These are phyloP conservation scores for Lotus japonicus DNA, from an alignment of 306 rosid genomes.

Conservation along the genomic window DNA sequence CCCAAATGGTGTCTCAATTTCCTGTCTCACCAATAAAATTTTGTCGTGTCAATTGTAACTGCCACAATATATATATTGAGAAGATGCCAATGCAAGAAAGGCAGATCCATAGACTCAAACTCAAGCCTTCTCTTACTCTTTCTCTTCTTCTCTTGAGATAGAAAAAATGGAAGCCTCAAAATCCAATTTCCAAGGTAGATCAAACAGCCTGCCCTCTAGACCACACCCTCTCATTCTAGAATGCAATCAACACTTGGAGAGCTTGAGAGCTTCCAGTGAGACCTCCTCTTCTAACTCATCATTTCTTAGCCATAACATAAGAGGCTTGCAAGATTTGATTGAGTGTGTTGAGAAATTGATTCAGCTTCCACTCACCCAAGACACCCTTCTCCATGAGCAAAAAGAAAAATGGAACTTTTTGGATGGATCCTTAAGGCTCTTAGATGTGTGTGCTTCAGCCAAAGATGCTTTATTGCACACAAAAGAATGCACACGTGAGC, in stretches of 20 bases:
- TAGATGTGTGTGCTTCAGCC: slow-evolving; percentile 21
- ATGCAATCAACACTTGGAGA: slow-evolving; percentile 18
- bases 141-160: background rate
- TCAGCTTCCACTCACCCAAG: slow-evolving; percentile 5
- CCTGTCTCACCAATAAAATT: too few relatives aligned
- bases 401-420: background rate
- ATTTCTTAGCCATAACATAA: slow-evolving; percentile 6
- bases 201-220: slow-evolving; percentile 25
- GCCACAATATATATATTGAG: too few relatives aligned
- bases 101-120: too few relatives aligned
- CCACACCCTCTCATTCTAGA: slow-evolving; percentile 16
- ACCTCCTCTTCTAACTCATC: slow-evolving; percentile 13
- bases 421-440: slow-evolving; percentile 17
- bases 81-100: too few relatives aligned
- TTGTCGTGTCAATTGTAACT: too few relatives aligned
- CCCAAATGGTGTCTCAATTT: too few relatives aligned
- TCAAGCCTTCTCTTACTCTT: too few relatives aligned
- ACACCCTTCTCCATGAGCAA: background rate
- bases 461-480: slow-evolving; percentile 26
- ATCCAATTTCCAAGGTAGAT: slow-evolving; percentile 9
- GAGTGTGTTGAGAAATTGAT: slow-evolving; percentile 14
- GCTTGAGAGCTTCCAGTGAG: slow-evolving; percentile 15
- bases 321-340: slow-evolving; percentile 9
- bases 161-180: slow-evolving; percentile 26
- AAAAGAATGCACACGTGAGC: slow-evolving; percentile 26